phyloP scores from a whole-genome alignment of 2,329 filamentous ascomycete species.

The Fusarium sp. region DNA sequence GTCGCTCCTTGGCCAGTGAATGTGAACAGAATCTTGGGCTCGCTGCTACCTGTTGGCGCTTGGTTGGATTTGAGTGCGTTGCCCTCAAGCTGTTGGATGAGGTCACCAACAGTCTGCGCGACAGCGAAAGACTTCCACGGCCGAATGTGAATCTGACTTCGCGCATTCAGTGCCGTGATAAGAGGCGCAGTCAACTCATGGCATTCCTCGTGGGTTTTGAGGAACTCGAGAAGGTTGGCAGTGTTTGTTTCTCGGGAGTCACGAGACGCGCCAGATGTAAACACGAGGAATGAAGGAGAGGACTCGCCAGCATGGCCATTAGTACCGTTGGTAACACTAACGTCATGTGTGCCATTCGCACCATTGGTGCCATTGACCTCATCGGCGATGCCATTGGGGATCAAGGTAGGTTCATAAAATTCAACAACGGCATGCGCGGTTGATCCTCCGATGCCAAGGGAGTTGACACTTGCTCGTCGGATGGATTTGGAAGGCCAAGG shows the following conservation, averaged over 20 bases:
- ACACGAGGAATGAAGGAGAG: slow-evolving; percentile 25
- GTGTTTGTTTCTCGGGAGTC: slow-evolving; percentile 34
- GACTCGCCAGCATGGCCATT: background rate
- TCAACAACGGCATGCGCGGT: slow-evolving; percentile 58
- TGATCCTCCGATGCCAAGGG: slow-evolving; percentile 57
- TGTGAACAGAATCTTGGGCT: slow-evolving; percentile 22
- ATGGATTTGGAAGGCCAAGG: slow-evolving; percentile 42
- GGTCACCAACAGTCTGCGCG: slow-evolving; percentile 31
- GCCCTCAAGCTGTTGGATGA: slow-evolving; percentile 32
- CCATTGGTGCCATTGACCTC: background rate
- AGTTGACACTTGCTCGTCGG: slow-evolving; percentile 47
- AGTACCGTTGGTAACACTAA: background rate
- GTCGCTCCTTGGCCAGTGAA: slow-evolving; percentile 40
- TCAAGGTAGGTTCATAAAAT: slow-evolving; percentile 28
- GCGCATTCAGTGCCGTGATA: slow-evolving; percentile 32
- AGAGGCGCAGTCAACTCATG: slow-evolving; percentile 26
- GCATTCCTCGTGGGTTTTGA: slow-evolving; percentile 25
- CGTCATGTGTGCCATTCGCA: background rate
- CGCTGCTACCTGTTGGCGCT: background rate
- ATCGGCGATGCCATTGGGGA: background rate
- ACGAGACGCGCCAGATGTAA: slow-evolving; percentile 34
- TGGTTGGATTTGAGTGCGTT: slow-evolving; percentile 35
- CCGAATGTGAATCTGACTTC: slow-evolving; percentile 36
- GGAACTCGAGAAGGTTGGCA: slow-evolving; percentile 28
- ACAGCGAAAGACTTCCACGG: slow-evolving; percentile 41